Percentiles rank a stretch among this genome's conserved stretches.
These are phyloP conservation scores for Macaranga tanarius DNA, from an alignment of 441 rosid species.

Conservation along the genomic window DNA sequence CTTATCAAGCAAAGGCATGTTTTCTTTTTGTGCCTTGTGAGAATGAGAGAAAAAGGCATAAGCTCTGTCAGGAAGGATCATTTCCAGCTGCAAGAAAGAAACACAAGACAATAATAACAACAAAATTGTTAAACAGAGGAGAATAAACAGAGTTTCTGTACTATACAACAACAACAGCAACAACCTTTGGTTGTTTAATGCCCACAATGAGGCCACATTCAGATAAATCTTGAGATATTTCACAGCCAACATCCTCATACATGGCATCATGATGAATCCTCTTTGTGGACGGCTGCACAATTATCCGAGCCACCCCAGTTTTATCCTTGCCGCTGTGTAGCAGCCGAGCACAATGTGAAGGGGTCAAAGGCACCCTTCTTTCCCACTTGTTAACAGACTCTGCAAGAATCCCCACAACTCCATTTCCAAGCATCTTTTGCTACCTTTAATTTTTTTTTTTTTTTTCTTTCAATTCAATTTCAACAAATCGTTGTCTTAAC, in stretches of 20 bases:
- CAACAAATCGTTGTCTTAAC: too few species aligned
- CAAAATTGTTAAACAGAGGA: too few species aligned
- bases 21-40: conserved; percentile 90
- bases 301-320: conserved; percentile 56
- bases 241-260: conserved; percentile 54
- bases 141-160: not conserved
- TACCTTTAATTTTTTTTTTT: not conserved
- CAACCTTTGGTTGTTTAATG: conserved; percentile 83
- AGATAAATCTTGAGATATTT: conserved; percentile 47
- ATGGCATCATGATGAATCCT: conserved; percentile 48
- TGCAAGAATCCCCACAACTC: conserved; percentile 77
- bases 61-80: conserved; percentile 84
- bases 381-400: conserved; percentile 90
- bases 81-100: conserved; percentile 54
- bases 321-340: conserved; percentile 64
- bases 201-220: conserved; percentile 53
- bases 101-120: not conserved
- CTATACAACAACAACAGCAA: not conserved
- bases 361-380: conserved; percentile 82
- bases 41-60: conserved; percentile 96
- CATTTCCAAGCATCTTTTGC: conserved; percentile 68
- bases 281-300: conserved; percentile 53
- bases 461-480: not conserved
- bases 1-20: conserved; percentile 90
- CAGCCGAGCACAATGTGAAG: conserved; percentile 86